Conservation (phyloP, 148 eudicot genomes). For the Heliamphora exappendiculata region DNA sequence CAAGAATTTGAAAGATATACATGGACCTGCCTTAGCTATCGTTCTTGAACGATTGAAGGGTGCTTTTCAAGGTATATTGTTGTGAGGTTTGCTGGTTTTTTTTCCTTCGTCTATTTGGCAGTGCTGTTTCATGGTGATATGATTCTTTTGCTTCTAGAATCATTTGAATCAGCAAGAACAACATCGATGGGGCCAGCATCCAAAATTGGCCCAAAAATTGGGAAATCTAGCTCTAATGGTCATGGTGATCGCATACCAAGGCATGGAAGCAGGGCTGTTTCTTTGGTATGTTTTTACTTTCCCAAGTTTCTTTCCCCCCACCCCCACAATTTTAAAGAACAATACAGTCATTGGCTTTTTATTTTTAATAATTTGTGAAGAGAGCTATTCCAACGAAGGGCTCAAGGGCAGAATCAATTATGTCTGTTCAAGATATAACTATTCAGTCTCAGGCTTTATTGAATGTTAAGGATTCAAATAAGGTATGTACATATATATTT, state of each 20-base stretch:
- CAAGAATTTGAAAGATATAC: slow-evolving; percentile 81
- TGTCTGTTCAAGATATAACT: slow-evolving; percentile 79
- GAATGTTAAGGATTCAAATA: slow-evolving; percentile 80
- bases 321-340: too few species aligned
- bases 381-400: slow-evolving; percentile 51
- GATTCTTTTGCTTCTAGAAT: slow-evolving; percentile 33
- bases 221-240: slow-evolving; percentile 46
- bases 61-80: slow-evolving; percentile 48
- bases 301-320: neutral
- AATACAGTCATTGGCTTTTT: neutral
- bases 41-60: slow-evolving; percentile 82
- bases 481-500: too few species aligned
- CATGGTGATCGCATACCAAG: slow-evolving; percentile 54
- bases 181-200: slow-evolving; percentile 35
- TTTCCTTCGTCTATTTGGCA: neutral
- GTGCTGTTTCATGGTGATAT: neutral
- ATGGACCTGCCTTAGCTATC: slow-evolving; percentile 77
- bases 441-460: slow-evolving; percentile 83
- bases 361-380: slow-evolving; percentile 27
- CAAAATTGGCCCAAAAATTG: slow-evolving; percentile 45
- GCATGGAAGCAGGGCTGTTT: slow-evolving; percentile 56
- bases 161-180: slow-evolving; percentile 44
- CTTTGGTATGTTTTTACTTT: slow-evolving; percentile 48
- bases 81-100: neutral
- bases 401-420: slow-evolving; percentile 65